Percentiles rank a stretch among this genome's conserved stretches.
These are phyloP conservation scores for Yarrowia osloensis DNA, from an alignment of 805 yeast genomes.

Conservation along the genomic window DNA sequence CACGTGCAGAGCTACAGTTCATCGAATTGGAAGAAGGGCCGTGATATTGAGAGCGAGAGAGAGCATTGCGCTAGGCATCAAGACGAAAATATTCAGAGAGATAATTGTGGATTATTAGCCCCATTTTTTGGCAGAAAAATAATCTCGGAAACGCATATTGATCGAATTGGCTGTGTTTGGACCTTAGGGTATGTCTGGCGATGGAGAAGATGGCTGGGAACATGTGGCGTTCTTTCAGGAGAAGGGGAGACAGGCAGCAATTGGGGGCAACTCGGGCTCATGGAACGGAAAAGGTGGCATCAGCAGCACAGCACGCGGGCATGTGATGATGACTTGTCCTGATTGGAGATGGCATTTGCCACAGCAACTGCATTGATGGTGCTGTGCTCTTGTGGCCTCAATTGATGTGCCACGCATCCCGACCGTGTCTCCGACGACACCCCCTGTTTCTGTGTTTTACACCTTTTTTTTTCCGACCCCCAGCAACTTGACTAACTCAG, in stretches of 20 bases:
- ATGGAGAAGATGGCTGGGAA: background rate
- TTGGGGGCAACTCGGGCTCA: no score
- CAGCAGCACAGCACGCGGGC: background rate
- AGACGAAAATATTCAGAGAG: constrained; percentile 10
- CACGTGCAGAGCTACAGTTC: constrained; percentile 28
- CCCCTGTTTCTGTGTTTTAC: background rate
- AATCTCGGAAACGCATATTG: constrained; percentile 20
- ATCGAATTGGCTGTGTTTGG: constrained; percentile 29
- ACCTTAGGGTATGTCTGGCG: constrained; percentile 19
- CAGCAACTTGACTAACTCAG: constrained; percentile 9
- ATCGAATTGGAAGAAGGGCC: constrained; percentile 31
- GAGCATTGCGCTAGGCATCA: constrained; percentile 29
- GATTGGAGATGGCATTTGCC: background rate
- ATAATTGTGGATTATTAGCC: constrained; percentile 14
- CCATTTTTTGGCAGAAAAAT: constrained; percentile 13
- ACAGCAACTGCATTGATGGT: background rate
- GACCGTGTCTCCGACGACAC: background rate
- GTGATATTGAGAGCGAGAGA: constrained; percentile 31
- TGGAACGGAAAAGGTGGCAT: background rate
- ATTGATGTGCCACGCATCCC: background rate
- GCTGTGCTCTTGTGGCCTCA: background rate
- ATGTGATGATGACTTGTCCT: background rate
- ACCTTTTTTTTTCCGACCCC: background rate
- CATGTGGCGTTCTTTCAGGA: background rate
- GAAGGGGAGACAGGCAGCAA: background rate